Evolutionary conservation across 139 green algal genomes (phyloP).

Genomic region (Chlamydomonas asymmetrica): DNA sequence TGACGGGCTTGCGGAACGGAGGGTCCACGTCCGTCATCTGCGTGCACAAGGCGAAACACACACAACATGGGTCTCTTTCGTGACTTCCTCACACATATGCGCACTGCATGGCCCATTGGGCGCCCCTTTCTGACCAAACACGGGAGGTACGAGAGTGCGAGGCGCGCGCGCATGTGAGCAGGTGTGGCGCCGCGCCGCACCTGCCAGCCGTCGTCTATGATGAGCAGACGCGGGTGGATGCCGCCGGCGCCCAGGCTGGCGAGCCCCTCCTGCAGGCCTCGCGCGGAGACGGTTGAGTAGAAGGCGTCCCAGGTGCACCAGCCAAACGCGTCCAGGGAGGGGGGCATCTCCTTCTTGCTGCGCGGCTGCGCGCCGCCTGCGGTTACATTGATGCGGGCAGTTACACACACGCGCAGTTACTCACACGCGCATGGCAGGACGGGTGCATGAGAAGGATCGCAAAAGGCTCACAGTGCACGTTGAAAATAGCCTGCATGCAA

Average conservation of each 20-base stretch:
- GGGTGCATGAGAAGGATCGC: no score
- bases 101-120: not conserved
- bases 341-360: conserved; percentile 71
- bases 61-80: not conserved
- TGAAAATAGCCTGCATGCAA: no score
- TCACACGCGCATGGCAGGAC: no score
- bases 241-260: conserved; percentile 54
- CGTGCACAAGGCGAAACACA: not conserved
- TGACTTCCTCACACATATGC: not conserved
- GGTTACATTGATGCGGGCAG: no score
- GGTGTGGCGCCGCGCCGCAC: conserved; percentile 47
- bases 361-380: conserved; percentile 64
- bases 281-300: conserved; percentile 86
- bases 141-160: no score
- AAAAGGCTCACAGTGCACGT: no score
- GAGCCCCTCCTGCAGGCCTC: conserved; percentile 72
- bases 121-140: no score
- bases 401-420: no score
- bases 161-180: no score
- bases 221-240: conserved; percentile 68
- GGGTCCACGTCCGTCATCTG: conserved; percentile 62
- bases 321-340: conserved; percentile 89
- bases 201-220: conserved; percentile 87
- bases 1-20: conserved; percentile 32
- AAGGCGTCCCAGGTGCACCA: conserved; percentile 98